phyloP scores from a whole-genome alignment of 441 rosid species.

The Manihot esculenta region DNA sequence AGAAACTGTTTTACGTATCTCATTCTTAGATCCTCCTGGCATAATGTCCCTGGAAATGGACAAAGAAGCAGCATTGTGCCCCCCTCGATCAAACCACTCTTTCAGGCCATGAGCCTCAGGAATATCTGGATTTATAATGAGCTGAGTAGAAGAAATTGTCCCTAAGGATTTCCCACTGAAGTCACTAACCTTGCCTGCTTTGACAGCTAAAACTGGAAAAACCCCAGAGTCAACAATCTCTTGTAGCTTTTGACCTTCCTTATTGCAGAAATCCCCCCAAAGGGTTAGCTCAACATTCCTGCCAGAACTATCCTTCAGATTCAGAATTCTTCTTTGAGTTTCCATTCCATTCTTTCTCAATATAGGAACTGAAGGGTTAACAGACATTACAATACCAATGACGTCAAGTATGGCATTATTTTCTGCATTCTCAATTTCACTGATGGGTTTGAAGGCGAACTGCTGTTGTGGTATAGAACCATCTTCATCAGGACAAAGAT shows the following conservation, averaged over 20 bases:
- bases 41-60: slow-evolving; percentile 74
- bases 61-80: slow-evolving; percentile 51
- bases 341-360: slow-evolving; percentile 89
- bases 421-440: slow-evolving; percentile 66
- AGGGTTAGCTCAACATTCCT: slow-evolving; percentile 69
- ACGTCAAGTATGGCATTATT: slow-evolving; percentile 65
- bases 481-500: slow-evolving; percentile 72
- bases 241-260: slow-evolving; percentile 74
- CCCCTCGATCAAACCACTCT: slow-evolving; percentile 77
- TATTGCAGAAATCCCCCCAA: slow-evolving; percentile 85
- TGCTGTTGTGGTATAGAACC: slow-evolving; percentile 73
- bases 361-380: slow-evolving; percentile 66
- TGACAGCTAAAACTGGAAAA: slow-evolving; percentile 72
- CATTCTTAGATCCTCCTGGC: slow-evolving; percentile 55
- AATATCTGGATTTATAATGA: slow-evolving; percentile 73
- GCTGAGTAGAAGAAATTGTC: slow-evolving; percentile 78
- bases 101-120: slow-evolving; percentile 63
- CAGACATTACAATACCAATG: slow-evolving; percentile 63
- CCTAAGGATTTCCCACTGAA: slow-evolving; percentile 81
- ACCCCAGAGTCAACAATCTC: slow-evolving; percentile 64
- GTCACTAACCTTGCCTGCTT: slow-evolving; percentile 80
- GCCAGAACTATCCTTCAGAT: slow-evolving; percentile 71
- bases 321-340: slow-evolving; percentile 76
- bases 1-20: slow-evolving; percentile 60
- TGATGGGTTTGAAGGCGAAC: slow-evolving; percentile 64